Evolutionary conservation across 352 stramenopile species (phyloP), one percentile per base, ranked within the genome.

Genomic region (Nothophytophthora sp.): DNA sequence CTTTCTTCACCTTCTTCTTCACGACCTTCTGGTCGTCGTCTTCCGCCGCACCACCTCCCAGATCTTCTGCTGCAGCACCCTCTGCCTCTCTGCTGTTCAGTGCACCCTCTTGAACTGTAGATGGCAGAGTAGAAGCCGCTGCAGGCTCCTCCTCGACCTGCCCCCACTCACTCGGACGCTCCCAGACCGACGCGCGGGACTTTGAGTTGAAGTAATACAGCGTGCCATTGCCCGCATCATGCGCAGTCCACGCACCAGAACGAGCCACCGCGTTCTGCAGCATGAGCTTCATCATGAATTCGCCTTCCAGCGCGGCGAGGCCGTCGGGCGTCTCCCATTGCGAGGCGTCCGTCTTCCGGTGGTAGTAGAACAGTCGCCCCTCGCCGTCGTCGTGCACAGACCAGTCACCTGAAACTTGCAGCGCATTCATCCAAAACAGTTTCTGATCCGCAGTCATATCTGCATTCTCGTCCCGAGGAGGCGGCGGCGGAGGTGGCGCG

Each of bases 231-330:
- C 79, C 81, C 0, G 81, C 59, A 34, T 89, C 79, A 40, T 92
- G 81, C 11, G 76, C 83, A 7, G 66, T 88, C 83, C 83, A 94
- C n/a, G 44, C 41, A 9, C 74, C 76, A 0, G 75, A 91, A 42
- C 70, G 75, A 45, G 73, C 83, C 13, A 92, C 57, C 0, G 81
- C 79, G 23, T 84, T 64, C 50, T 88, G 63, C 45, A 94, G 62
- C 81, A 94, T 94, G 19, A 90, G 70, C 65, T 81, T 74, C 83
- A 92, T 94, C 81, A 92, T 89, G 50, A 89, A 81, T 44, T 83
- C 73, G 27, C 70, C 80, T 39, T 90, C 79, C 20, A 84, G 61
- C 12, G 63, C 55, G 9, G 60, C 53, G 34, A 92, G 73, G 30
- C 59, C 69, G 12, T 70, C 52, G 0, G 83, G 83, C 22, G 70